These are phyloP conservation scores for Sugiyamaella sp. DNA, from an alignment of 1,139 yeast genomes.

Conservation along the genomic window DNA sequence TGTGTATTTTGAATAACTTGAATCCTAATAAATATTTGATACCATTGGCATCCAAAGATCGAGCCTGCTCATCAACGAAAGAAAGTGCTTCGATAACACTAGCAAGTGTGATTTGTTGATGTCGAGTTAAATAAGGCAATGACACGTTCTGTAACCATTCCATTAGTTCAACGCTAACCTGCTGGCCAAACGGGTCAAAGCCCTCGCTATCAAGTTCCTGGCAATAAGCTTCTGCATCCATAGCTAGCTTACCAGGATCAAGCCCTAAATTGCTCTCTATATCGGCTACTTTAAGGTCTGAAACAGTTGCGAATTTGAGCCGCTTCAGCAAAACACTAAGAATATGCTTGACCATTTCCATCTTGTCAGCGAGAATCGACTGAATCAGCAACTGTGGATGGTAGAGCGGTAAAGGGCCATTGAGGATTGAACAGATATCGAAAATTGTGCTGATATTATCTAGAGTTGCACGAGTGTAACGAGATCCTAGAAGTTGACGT, in stretches of 20 bases:
- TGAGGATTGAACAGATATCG: constrained; percentile 70
- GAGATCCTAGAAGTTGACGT: constrained; percentile 41
- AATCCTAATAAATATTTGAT: constrained; percentile 71
- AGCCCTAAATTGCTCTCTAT: constrained; percentile 34
- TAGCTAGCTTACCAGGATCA: constrained; percentile 12
- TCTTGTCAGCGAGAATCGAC: constrained; percentile 64
- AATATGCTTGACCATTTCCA: constrained; percentile 59
- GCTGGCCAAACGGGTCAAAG: constrained; percentile 47
- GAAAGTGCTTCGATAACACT: constrained; percentile 67
- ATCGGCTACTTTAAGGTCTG: constrained; percentile 36
- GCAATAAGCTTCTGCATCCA: constrained; percentile 1
- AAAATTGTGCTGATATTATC: constrained; percentile 54
- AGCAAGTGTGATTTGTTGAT: constrained; percentile 83
- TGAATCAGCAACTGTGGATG: constrained; percentile 92
- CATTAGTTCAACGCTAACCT: constrained; percentile 54
- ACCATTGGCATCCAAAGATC: constrained; percentile 71
- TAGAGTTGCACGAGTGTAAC: constrained; percentile 33
- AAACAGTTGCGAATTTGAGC: constrained; percentile 53
- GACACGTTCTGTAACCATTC: constrained; percentile 66
- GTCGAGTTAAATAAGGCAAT: constrained; percentile 82
- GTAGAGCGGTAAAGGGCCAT: constrained; percentile 87
- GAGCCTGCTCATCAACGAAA: constrained; percentile 53
- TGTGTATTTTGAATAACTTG: constrained; percentile 64
- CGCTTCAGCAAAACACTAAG: constrained; percentile 55
- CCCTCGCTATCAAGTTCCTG: constrained; percentile 7